phyloP scores from a whole-genome alignment of 2,329 filamentous ascomycete genomes.

The Neonectria ditissima region DNA sequence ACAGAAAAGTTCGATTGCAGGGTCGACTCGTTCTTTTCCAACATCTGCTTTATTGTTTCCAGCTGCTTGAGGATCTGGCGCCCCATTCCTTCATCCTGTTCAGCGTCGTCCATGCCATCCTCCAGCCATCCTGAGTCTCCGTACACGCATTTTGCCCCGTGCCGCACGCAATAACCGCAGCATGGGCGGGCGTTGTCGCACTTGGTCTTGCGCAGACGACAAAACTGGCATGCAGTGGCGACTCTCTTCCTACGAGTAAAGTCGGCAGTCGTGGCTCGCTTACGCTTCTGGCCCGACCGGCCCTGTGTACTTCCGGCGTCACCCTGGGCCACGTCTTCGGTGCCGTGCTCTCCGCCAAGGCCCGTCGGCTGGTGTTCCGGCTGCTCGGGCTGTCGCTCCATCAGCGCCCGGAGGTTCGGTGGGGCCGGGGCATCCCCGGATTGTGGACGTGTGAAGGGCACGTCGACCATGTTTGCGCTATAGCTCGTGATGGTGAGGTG shows the following conservation, averaged over 20 bases:
- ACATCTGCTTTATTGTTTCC: conserved; percentile 26
- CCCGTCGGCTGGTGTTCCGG: background rate
- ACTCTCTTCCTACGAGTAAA: conserved; percentile 32
- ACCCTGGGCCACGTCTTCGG: background rate
- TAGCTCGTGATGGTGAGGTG: background rate
- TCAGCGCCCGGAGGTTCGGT: background rate
- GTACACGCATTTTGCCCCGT: conserved; percentile 30
- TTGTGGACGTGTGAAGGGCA: background rate
- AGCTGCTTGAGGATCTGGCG: conserved; percentile 27
- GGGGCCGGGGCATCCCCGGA: background rate
- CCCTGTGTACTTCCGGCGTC: background rate
- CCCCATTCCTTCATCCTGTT: conserved; percentile 16
- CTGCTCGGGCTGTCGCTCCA: background rate
- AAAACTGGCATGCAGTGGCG: conserved; percentile 31
- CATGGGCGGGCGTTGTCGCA: conserved; percentile 31
- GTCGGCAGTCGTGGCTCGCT: conserved; percentile 15
- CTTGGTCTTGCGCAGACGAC: conserved; percentile 31
- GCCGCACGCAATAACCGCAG: conserved; percentile 27
- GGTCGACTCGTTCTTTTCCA: background rate
- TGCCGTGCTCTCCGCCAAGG: background rate
- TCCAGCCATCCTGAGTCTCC: conserved; percentile 18
- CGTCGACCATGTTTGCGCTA: conserved; percentile 4
- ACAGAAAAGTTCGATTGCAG: background rate
- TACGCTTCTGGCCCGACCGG: conserved; percentile 13
- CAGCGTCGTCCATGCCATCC: background rate